Conservation (phyloP, 371 early-diverging fungal genomes). For the Catenaria anguillulae region DNA sequence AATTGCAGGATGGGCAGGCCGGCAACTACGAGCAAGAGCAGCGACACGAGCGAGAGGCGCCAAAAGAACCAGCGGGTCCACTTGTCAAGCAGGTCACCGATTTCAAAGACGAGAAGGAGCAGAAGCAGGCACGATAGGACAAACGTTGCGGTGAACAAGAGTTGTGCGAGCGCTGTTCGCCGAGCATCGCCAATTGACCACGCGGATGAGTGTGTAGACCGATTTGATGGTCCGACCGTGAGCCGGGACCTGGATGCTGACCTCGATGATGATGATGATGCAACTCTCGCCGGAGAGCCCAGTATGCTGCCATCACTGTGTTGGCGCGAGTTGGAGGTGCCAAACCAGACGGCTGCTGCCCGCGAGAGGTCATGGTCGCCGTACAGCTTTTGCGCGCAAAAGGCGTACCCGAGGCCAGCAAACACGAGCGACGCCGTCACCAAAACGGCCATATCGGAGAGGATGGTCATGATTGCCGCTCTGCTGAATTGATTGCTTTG, state of each 20-base stretch:
- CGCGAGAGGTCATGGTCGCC: conserved; percentile 32
- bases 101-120: conserved; percentile 67
- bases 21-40: conserved; percentile 47
- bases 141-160: conserved; percentile 61
- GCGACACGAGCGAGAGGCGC: conserved; percentile 47
- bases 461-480: neutral
- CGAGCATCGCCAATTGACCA: no score
- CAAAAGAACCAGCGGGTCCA: conserved; percentile 63
- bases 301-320: no score
- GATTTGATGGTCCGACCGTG: conserved; percentile 5
- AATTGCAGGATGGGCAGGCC: conserved; percentile 63
- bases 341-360: neutral
- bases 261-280: no score
- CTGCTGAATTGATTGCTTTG: no score
- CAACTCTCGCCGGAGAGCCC: no score
- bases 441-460: neutral
- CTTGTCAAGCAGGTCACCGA: conserved; percentile 46
- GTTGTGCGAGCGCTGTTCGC: conserved; percentile 32
- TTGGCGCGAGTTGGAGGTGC: conserved; percentile 14
- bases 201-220: neutral
- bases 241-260: no score
- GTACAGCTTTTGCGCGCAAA: conserved; percentile 31
- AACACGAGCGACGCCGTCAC: conserved; percentile 12
- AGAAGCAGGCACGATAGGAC: conserved; percentile 61
- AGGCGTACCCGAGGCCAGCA: conserved; percentile 36